Evolutionary conservation across 2,329 filamentous ascomycete species (phyloP), one percentile per base, ranked within the genome.

Genomic region (Paracorniculantispora psalliotae): DNA sequence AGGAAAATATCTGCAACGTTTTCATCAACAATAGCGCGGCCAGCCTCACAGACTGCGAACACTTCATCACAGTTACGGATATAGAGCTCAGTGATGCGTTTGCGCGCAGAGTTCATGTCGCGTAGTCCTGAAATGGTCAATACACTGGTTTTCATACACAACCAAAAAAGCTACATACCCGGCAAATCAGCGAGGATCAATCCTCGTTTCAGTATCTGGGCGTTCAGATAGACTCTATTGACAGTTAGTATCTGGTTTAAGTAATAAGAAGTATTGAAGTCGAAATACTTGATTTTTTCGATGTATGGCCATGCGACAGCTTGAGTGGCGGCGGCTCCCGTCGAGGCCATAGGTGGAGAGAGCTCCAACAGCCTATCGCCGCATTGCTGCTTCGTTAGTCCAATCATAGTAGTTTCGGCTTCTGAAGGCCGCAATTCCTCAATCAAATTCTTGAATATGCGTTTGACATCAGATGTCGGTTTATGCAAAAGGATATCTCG

Each of bases 171-270:
- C 23, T 26, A 61, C 65, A 23, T 69, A 78, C 77, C 77, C 26
- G 79, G 78, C 19, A 81, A 71, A 59, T 81, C 79, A 0, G 78
- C 78, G 7, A 81, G 69, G 4, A 80, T 65, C 1, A 81, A 69
- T 0, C 79, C 79, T 56, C 74, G 77, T 59, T 76, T 78, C 9
- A 81, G 64, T 19, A 81, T 78, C 60, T 78, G 67, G 0, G 79
- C 72, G 15, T 76, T 74, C 12, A 74, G 61, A 43, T 68, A 76
- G 0, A 81, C 76, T 52, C 77, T 79, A 39, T n/a, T 7, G 21
- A 10, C 21, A 71, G 54, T 23, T 19, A 37, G 8, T 2, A 30
- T 49, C 43, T 12, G 23, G 15, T 30, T 21, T 3, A 4, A 17
- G 2, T 2, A 2, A n/a, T 7, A 19, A 23, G 6, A 5, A n/a